Evolutionary conservation across 768 basidiomycete species (phyloP), one percentile per base, ranked within the genome.

Genomic region (Cubamyces lactineus): DNA sequence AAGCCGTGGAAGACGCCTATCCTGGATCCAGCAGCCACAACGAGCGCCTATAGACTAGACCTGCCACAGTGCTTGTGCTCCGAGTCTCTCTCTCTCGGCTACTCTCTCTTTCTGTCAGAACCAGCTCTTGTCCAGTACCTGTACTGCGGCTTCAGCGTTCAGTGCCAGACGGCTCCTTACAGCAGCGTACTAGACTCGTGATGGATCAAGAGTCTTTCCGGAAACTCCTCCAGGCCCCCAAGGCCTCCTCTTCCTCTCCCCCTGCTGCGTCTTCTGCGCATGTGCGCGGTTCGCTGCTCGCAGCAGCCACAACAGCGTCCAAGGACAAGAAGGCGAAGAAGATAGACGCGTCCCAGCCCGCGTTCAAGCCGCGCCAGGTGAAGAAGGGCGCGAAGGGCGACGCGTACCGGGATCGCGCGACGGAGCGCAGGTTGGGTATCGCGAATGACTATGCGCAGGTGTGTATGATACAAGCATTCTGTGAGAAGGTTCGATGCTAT

Each of bases 361-460:
- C 83, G 0, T 94, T 95, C 74, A 92, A 92, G 68, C 93, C 93
- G 12, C 82, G 93, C 52, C 92, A 88, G 67, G 79, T 93, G 42
- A 91, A 87, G 76, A 87, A 87, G 72, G 62, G 71, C 7, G 62
- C 74, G 0, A 82, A 82, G 12, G 69, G 73, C 17, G 91, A 91
- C 66, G 79, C 76, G 63, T 94, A 93, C 68, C 84, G 90, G 34
- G 86, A 94, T 72, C 84, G 91, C 46, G 91, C 92, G 13, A 79
- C 85, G 2, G 91, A 94, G 70, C 80, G 91, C 50, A 78, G 92
- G 30, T 74, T 70, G 5, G 92, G 91, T 1, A 76, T 77, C 49
- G 86, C 80, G 15, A 86, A 86, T 65, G 91, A 94, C 67, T 93
- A 86, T 74, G 88, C 90, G 0, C 77, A 89, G 73, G 91, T 88